Evolutionary conservation across 352 stramenopile genomes (phyloP).

Genomic region (Phytopythium mirpurense): DNA sequence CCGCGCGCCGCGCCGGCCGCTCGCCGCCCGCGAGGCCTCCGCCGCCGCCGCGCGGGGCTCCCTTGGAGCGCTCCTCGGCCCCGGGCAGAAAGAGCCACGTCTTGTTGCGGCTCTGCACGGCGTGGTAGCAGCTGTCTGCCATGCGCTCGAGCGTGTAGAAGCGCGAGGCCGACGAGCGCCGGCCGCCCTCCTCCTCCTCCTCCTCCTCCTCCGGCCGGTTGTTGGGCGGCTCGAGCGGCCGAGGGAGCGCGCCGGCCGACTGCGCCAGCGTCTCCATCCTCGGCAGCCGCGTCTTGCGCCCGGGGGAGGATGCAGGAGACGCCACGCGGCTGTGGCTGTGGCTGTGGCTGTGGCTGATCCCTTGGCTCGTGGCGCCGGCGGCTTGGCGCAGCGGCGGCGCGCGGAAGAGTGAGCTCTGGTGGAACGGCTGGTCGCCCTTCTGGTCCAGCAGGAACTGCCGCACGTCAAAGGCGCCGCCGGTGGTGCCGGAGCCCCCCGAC

Average conservation of each 20-base stretch:
- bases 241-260: constrained; percentile 14
- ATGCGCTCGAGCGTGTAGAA: constrained; percentile 81
- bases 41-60: constrained; percentile 21
- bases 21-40: constrained; percentile 53
- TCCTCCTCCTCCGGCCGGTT: constrained; percentile 10
- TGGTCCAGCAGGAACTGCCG: constrained; percentile 62
- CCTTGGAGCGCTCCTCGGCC: constrained; percentile 51
- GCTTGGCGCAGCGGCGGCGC: constrained; percentile 15
- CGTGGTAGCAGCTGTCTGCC: constrained; percentile 62
- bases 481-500: constrained; percentile 3
- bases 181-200: constrained; percentile 28
- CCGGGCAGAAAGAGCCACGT: constrained; percentile 72
- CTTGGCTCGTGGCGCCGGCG: not conserved
- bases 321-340: too few relatives aligned
- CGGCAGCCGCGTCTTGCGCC: constrained; percentile 36
- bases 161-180: constrained; percentile 56
- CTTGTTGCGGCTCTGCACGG: constrained; percentile 60
- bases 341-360: too few relatives aligned
- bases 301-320: too few relatives aligned
- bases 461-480: constrained; percentile 46
- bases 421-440: constrained; percentile 39
- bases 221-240: not conserved
- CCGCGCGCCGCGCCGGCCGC: constrained; percentile 50
- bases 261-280: constrained; percentile 33
- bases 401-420: constrained; percentile 62